Base-by-base conservation (phyloP, 148 eudicot species). In the Hydrangea macrophylla region DNA sequence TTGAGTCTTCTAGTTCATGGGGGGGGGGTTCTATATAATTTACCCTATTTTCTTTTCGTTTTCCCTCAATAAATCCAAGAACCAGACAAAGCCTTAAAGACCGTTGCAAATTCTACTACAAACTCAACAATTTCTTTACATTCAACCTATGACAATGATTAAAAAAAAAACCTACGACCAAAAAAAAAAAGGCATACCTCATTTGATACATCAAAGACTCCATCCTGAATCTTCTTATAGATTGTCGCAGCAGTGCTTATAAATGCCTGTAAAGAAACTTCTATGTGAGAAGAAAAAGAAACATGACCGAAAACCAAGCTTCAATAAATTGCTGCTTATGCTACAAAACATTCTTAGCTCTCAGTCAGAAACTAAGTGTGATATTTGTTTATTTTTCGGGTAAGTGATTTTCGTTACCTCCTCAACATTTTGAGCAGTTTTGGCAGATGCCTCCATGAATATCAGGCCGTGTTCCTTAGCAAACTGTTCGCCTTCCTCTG, bases 401-500 rank as follows among this genome's bases (percentile, higher is more conserved):
- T 30, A 28, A 36, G 24, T 9, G 20, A 68, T 18, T 40, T 27
- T 55, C 50, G 24, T 60, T 65, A 83, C 87, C 84, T 83, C 87
- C 68, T 83, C 84, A 39, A 83, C 87, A 67, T 80, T 80, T 66
- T 77, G 80, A 74, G 87, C 84, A 37, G 87, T 83, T 75, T 77
- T 83, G 22, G 87, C 87, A 33, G 87, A 83, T 59, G 77, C 78
- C 68, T 83, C 87, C 82, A 80, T 78, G 69, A 83, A 83, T 66
- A 83, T 72, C 80, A 83, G 73, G 33, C 87, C 87, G 53, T 83
- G 67, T 51, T 83, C 84, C 71, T 72, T 83, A 55, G 87, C 87
- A 80, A 83, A 83, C 66, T 83, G 87, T 51, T 83, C 84, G 2
- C 87, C 87, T 75, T 83, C 87, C 78, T 83, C 84, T 36, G 71